Evolutionary conservation across 2,329 filamentous ascomycete species (phyloP).

Genomic region (Juglanconis oblonga): DNA sequence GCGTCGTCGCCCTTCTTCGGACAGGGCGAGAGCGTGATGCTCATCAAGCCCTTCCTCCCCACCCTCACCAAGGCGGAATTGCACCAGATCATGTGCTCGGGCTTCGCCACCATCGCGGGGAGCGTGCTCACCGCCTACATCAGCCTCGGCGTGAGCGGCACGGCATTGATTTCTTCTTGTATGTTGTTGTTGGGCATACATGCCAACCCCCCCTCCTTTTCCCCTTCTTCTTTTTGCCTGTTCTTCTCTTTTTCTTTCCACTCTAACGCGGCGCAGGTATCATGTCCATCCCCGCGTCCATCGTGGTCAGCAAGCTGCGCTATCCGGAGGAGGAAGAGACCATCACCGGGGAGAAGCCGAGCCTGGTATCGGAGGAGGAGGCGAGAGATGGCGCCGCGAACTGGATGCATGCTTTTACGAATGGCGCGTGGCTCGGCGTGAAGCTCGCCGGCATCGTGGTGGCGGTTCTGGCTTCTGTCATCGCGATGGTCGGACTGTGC

Average conservation of each 20-base stretch:
- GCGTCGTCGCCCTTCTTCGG: conserved; percentile 92
- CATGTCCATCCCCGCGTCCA: conserved; percentile 90
- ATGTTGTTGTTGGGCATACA: conserved; percentile 28
- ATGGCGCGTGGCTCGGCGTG: conserved; percentile 80
- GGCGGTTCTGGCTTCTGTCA: conserved; percentile 77
- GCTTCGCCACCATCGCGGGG: conserved; percentile 89
- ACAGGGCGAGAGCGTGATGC: conserved; percentile 89
- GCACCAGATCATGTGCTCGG: conserved; percentile 89
- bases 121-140: conserved; percentile 87
- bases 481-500: conserved; percentile 70
- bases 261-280: conserved; percentile 32
- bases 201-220: too few species aligned
- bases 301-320: conserved; percentile 85
- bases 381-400: conserved; percentile 75
- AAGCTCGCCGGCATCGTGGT: conserved; percentile 85
- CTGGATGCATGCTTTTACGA: conserved; percentile 78
- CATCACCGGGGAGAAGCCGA: conserved; percentile 76
- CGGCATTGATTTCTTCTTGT: conserved; percentile 84
- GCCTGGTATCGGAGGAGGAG: conserved; percentile 72
- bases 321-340: conserved; percentile 87
- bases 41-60: conserved; percentile 82
- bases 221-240: conserved; percentile 65
- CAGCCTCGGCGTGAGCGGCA: conserved; percentile 74
- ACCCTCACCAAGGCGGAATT: conserved; percentile 85
- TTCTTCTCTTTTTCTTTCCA: not conserved